Evolutionary conservation across 805 yeast species (phyloP), one percentile per base, ranked within the genome.

Genomic region (Nakazawaea wyomingensis): DNA sequence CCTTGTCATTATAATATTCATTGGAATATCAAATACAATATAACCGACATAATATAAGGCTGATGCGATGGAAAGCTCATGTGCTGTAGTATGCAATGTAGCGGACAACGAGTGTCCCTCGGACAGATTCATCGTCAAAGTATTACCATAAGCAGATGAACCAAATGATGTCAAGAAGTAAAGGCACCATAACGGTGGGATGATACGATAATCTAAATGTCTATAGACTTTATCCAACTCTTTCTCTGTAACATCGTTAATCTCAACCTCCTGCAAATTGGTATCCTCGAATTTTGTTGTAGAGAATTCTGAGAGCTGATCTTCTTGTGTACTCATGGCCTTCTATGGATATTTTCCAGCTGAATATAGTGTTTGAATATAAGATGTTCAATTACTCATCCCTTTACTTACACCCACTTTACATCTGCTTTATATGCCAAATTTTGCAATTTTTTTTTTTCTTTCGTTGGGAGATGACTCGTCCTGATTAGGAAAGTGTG

Each of bases 41-140:
- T 76, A 85, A 4, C 90, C 96, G 14, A 87, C 95, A 53, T 78
- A 85, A 66, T 83, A 82, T 33, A 87, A 68, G 0, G 96, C 93
- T 17, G 85, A 78, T 2, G 95, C 95, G 1, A 82, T 75, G 2
- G 90, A 76, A 1, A 74, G 71, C 49, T 85, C 76, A 42, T 81
- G 77, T 2, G 79, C 17, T 1, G 72, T 67, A 45, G 85, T 66
- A 0, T 65, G 51, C 26, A 86, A 68, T 7, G 74, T 57, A 48
- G 71, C 78, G 1, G 54, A 53, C 45, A 85, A 60, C 0, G 93
- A 82, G 52, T 86, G 89, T 7, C 79, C 78, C 26, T 57, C 61
- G 20, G 65, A 72, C 26, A 57, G 54, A 62, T 86, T 86, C 95
- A 86, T 86, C 6, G 95, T 86, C 46, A 86, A 68, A 0, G 95